Evolutionary conservation across 306 rosid species (phyloP), one percentile per base, ranked within the genome.

Genomic region (Castanopsis chinensis): DNA sequence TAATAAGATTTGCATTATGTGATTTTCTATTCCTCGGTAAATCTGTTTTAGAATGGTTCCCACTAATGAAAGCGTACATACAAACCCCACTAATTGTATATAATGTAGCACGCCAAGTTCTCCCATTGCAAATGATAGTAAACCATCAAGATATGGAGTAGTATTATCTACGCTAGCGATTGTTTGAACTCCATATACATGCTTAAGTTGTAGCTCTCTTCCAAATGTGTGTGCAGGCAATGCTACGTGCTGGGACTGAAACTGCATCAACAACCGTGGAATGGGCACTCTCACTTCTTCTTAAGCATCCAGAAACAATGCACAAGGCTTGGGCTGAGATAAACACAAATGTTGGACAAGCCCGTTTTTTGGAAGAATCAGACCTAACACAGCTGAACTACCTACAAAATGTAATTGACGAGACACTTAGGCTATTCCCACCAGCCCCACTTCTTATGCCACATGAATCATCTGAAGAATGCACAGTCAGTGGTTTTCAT

Each of bases 261-360:
- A 82, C 90, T 1, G 13, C 88, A 19, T 67, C 91, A 19, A 78
- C 74, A 8, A 70, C 90, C 1, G 17, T 87, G 79, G 91, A 87
- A 76, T 87, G 91, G 88, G 89, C 88, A 19, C 6, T 87, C 52
- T 74, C 93, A 1, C 82, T 84, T 53, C 83, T 90, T 17, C 84
- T 87, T 0, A 87, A 87, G 69, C 72, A 87, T 67, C 93, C 91
- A 5, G 63, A 81, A 57, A 81, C 11, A 45, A 52, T 90, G 84
- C 33, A 72, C 6, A 85, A 82, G 64, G 73, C 63, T 0, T 41
- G 5, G 12, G n/a, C 4, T 1, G 91, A 87, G 53, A 69, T 90
- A 33, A 80, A 84, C 35, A 18, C 28, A 1, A 3, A 14, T 0
- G 74, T 89, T 0, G 87, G 88, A 0, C 52, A 83, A 6, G 75